Conservation (phyloP, 441 rosid genomes). For the Aleurites moluccanus region DNA sequence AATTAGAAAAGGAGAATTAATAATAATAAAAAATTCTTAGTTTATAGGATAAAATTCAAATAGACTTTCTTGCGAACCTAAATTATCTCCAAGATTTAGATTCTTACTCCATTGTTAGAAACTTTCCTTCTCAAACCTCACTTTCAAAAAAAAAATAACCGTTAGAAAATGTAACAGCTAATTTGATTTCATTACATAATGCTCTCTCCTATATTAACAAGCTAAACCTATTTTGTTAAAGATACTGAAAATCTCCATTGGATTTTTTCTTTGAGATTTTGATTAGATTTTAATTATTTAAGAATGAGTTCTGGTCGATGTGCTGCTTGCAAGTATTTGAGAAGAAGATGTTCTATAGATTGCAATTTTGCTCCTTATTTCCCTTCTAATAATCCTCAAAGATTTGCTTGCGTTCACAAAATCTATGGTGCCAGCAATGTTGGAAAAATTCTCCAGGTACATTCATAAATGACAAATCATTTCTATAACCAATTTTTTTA, state of each 20-base stretch:
- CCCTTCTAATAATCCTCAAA: conserved; percentile 36
- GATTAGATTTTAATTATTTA: neutral
- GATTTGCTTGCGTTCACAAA: conserved; percentile 37
- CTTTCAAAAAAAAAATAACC: no score
- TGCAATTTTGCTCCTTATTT: conserved; percentile 36
- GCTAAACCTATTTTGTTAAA: neutral
- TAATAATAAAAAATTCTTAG: no score
- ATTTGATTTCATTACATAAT: no score
- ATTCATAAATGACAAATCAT: no score
- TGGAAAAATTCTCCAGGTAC: conserved; percentile 34
- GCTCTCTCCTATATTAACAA: neutral
- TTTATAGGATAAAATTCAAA: no score
- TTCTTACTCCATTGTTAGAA: neutral
- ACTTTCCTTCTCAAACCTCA: neutral
- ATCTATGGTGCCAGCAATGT: conserved; percentile 38
- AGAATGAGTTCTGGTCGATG: conserved; percentile 27
- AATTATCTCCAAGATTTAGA: neutral
- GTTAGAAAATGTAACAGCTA: no score
- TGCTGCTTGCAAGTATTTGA: conserved; percentile 40
- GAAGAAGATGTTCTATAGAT: conserved; percentile 38
- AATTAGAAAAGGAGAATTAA: no score
- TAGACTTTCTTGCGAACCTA: no score
- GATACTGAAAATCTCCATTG: neutral
- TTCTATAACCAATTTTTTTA: neutral
- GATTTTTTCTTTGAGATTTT: conserved; percentile 1